A percentile compares a stretch with the other conserved stretches of the same genome.
Conservation (phyloP, 192 early-diverging fungal species). For the Linnemannia schmuckeri region DNA sequence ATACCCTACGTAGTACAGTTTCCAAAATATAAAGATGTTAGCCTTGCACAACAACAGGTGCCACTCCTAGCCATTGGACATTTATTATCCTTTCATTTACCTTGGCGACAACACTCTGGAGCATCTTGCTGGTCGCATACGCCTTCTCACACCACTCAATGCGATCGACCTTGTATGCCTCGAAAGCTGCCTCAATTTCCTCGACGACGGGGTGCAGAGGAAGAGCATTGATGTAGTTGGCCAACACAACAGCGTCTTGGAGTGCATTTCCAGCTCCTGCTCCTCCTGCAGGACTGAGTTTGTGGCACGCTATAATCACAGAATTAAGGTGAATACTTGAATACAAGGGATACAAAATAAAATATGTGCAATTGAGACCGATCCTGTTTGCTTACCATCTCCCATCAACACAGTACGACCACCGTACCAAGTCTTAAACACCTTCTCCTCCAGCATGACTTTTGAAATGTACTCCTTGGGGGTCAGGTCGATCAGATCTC, state of each 20-base stretch:
- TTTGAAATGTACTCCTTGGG: constrained; percentile 29
- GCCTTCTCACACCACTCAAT: constrained; percentile 1
- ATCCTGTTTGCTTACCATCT: constrained; percentile 32
- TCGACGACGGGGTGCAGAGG: background rate
- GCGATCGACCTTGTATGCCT: background rate
- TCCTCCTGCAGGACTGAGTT: background rate
- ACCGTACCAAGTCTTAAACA: constrained; percentile 43
- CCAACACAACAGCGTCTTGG: constrained; percentile 9
- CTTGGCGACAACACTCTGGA: background rate
- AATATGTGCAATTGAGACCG: background rate
- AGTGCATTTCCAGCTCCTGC: constrained; percentile 6
- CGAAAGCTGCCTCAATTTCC: background rate
- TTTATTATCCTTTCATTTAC: background rate
- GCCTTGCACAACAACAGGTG: background rate
- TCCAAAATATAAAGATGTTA: background rate
- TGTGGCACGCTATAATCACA: background rate
- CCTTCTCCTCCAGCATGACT: constrained; percentile 39
- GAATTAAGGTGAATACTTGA: background rate
- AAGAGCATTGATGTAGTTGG: background rate
- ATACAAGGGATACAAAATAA: background rate
- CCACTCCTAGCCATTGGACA: background rate
- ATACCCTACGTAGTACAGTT: background rate
- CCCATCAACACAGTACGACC: constrained; percentile 30
- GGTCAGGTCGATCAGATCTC: constrained; percentile 18
- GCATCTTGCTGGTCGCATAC: background rate